Conservation (phyloP, 2,329 filamentous ascomycete species). For the Fusarium sp. region DNA sequence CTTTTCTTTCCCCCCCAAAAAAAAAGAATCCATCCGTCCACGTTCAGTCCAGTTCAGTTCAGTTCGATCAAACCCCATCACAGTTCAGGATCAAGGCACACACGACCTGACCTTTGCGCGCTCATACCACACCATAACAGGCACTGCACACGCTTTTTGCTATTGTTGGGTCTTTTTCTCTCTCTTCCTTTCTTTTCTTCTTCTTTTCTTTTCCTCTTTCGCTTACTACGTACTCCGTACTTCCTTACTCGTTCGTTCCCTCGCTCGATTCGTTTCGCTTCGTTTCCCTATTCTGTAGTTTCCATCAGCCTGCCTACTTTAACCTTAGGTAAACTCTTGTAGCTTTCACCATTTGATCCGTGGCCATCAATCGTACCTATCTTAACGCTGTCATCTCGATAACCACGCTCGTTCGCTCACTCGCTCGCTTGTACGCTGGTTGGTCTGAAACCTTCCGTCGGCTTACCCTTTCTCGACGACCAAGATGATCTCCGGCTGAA, state of each 20-base stretch:
- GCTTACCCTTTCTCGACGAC: slow-evolving; percentile 33
- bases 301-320: slow-evolving; percentile 21
- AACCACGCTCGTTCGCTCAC: slow-evolving; percentile 37
- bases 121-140: slow-evolving; percentile 15
- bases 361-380: slow-evolving; percentile 17
- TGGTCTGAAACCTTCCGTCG: slow-evolving; percentile 25
- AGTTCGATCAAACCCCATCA: slow-evolving; percentile 36
- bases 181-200: slow-evolving; percentile 12
- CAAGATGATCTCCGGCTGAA: slow-evolving; percentile 44
- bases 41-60: background rate
- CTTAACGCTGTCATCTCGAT: slow-evolving; percentile 20
- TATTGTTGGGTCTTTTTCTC: slow-evolving; percentile 27
- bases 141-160: slow-evolving; percentile 34
- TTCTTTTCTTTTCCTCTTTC: slow-evolving; percentile 1
- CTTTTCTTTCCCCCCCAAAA: slow-evolving; percentile 14
- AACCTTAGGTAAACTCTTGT: slow-evolving; percentile 17
- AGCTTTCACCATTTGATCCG: slow-evolving; percentile 23
- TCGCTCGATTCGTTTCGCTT: slow-evolving; percentile 28
- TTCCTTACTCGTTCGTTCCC: slow-evolving; percentile 31
- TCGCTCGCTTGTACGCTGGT: slow-evolving; percentile 29
- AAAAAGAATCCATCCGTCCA: slow-evolving; percentile 34
- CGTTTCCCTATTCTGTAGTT: slow-evolving; percentile 32
- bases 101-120: slow-evolving; percentile 13
- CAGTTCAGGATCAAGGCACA: slow-evolving; percentile 39
- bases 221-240: slow-evolving; percentile 8